Base-by-base conservation (phyloP, 371 early-diverging fungal genomes). In the Mortierella sp. region DNA sequence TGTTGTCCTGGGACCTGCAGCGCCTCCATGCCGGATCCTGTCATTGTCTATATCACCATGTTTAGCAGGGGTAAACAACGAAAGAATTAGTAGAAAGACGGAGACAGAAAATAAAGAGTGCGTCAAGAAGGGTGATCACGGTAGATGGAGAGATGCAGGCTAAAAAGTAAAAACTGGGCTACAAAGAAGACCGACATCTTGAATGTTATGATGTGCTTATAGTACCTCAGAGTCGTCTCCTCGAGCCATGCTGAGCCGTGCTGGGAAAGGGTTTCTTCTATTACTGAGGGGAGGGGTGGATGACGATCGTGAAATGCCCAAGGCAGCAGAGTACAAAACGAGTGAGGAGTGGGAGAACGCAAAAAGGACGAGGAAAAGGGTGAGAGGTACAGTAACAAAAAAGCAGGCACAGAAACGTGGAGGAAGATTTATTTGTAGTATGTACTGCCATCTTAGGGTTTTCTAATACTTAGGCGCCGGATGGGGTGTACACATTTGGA, bases 1-100 rank as follows among this genome's bases (percentile, higher is more conserved):
- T 72, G 72, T 19, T 76, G 65, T 48, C 65, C 70, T 50, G 61
- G 53, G 21, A 69, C 65, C 19, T 69, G 55, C 30, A 76, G 50
- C 14, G 55, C 24, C 23, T 64, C 53, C 55, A 64, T n/a, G 27
- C 31, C 59, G 30, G 62, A 43, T 53, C 57, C 56, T 43, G 47
- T 31, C 24, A 19, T 47, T 24, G 52, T 19, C 52, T 63, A 32
- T 21, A n/a, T n/a, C n/a, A n/a, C n/a, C 21, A 12, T 17, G 31
- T 14, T 27, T 12, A 23, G 27, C 27, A 30, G 32, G 19, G 11
- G 31, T 14, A 24, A 4, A 32, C 8, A n/a, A 42, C 9, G 8
- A 26, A 11, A 26, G n/a, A 51, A 37, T 31, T 7, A 50, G 30
- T n/a, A n/a, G n/a, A n/a, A n/a, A n/a, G n/a, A n/a, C n/a, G n/a